These are phyloP conservation scores for Telopea speciosissima DNA, from an alignment of 177 flowering plant genomes.

Conservation along the genomic window DNA sequence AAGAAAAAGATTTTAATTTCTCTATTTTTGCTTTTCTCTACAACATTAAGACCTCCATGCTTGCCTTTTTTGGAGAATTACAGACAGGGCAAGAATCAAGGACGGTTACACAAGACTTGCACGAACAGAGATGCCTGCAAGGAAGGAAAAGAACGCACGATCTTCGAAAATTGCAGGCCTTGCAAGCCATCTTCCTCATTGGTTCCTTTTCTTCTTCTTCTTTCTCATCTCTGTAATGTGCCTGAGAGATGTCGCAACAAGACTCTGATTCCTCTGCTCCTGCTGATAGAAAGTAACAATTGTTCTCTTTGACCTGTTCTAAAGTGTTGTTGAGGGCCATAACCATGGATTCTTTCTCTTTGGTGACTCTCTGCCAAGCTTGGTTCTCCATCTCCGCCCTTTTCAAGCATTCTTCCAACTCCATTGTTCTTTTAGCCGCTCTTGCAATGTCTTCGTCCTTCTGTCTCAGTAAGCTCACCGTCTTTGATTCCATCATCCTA, in stretches of 20 bases:
- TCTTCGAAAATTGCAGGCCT: conserved; percentile 28
- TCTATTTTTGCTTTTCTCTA: conserved; percentile 11
- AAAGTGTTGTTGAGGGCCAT: conserved; percentile 31
- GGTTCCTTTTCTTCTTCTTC: conserved; percentile 3
- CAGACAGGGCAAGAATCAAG: conserved; percentile 56
- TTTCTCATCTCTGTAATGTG: background rate
- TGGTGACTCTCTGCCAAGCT: conserved; percentile 40
- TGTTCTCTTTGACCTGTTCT: conserved; percentile 21
- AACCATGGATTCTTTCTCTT: conserved; percentile 41
- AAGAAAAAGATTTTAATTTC: too few species aligned
- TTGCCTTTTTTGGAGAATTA: conserved; percentile 35
- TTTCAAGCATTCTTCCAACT: conserved; percentile 41
- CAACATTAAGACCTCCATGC: conserved; percentile 38
- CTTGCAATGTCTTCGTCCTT: conserved; percentile 60
- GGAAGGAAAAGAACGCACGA: conserved; percentile 52
- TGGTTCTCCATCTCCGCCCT: conserved; percentile 49
- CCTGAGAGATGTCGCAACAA: conserved; percentile 15
- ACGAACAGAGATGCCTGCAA: conserved; percentile 62
- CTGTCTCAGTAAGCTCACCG: conserved; percentile 31
- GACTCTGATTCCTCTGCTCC: conserved; percentile 36
- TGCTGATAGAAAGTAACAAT: conserved; percentile 4
- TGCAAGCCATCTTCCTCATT: conserved; percentile 30
- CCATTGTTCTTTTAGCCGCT: conserved; percentile 32
- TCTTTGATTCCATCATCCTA: conserved; percentile 39
- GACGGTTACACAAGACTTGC: conserved; percentile 47